These are phyloP conservation scores for Apophysomyces elegans DNA, from an alignment of 371 early-diverging fungal species.

Conservation along the genomic window DNA sequence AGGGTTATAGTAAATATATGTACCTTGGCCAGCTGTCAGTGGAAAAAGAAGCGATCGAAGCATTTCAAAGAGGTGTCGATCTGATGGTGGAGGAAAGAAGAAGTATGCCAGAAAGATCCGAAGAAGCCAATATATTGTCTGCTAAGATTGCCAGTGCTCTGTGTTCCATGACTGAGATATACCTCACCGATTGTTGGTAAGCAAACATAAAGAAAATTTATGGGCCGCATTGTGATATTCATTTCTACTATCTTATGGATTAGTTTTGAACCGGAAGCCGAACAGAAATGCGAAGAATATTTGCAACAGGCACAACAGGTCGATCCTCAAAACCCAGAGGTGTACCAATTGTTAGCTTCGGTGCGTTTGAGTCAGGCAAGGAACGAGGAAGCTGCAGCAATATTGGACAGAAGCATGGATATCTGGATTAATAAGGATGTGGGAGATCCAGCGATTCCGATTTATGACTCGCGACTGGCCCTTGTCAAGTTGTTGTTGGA, in stretches of 20 bases:
- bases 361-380: slow-evolving; percentile 88
- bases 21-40: slow-evolving; percentile 88
- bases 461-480: slow-evolving; percentile 81
- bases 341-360: slow-evolving; percentile 89
- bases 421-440: slow-evolving; percentile 76
- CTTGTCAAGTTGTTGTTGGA: slow-evolving; percentile 85
- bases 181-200: slow-evolving; percentile 96
- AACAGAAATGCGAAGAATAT: slow-evolving; percentile 79
- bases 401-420: slow-evolving; percentile 67
- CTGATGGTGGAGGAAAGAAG: slow-evolving; percentile 58
- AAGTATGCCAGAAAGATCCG: slow-evolving; percentile 29
- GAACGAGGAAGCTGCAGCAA: slow-evolving; percentile 79
- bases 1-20: slow-evolving; percentile 82
- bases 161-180: slow-evolving; percentile 95
- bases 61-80: slow-evolving; percentile 84
- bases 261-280: slow-evolving; percentile 92
- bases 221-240: neutral
- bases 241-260: neutral
- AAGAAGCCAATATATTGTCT: slow-evolving; percentile 50
- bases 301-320: slow-evolving; percentile 68
- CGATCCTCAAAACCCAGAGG: slow-evolving; percentile 80
- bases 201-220: neutral
- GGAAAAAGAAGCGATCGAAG: slow-evolving; percentile 77
- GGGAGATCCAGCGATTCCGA: slow-evolving; percentile 68
- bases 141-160: slow-evolving; percentile 83